Base-by-base conservation (phyloP, 2,329 filamentous ascomycete genomes). In the Dothideomycetes sp. region DNA sequence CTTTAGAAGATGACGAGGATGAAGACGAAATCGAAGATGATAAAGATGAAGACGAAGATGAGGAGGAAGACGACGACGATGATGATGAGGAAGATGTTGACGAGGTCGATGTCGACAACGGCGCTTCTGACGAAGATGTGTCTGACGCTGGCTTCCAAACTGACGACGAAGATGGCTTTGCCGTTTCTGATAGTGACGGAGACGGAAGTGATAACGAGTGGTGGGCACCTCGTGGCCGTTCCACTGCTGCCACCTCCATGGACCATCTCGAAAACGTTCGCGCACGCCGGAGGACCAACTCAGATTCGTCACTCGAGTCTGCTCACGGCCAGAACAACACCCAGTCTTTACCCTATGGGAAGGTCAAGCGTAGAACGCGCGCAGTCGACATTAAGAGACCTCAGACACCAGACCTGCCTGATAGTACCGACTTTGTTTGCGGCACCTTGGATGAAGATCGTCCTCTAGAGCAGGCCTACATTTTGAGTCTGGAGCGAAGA, bases 401-500 rank as follows among this genome's bases (percentile, higher is more conserved):
- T 4, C 46, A 51, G 10, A 48, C 50, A 4, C 84, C 85, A 2
- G 86, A 94, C 56, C 70, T 98, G 9, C 91, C 91, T 1, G 91
- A 98, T 60, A 95, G 88, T 62, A 96, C 91, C 11, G 91, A 98
- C 60, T 98, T 98, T 51, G 91, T 98, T n/a, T 96, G 91, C 55
- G 91, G 91, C 44, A 98, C 91, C 1, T 71, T 98, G 15, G 91
- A 98, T 50, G 91, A 98, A 62, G 91, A 98, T 55, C 80, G 86
- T 31, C 86, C 87, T 3, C 65, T 96, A n/a, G 91, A 98, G 59
- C 86, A 88, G 51, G 89, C 86, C 1, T 98, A 95, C 60, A 74
- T 94, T 42, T 84, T 84, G 2, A 86, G 83, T 53, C 73, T 93
- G 44, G 83, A 88, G 54, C 80, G 84, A 41, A 80, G 84, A 50